Conservation (phyloP, 1,284 basidiomycete genomes). For the Leccinum griseonigrum region DNA sequence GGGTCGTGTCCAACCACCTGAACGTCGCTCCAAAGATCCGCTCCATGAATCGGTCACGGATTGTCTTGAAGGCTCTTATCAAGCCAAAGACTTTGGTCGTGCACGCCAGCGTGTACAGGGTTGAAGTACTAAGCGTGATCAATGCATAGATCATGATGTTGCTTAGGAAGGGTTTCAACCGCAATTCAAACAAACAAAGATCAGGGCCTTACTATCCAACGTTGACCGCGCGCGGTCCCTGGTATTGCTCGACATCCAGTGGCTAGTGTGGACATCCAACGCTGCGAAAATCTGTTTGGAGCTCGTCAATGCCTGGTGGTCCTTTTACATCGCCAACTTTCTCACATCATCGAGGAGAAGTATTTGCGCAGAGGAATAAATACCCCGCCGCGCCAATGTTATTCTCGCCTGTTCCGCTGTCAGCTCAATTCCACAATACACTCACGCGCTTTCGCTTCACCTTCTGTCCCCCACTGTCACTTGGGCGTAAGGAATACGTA, state of each 20-base stretch:
- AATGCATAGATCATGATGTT: conserved; percentile 3
- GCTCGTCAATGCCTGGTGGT: conserved; percentile 28
- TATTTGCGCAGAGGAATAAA: conserved; percentile 38
- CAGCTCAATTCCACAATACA: background rate
- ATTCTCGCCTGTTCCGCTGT: conserved; percentile 33
- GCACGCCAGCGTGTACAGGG: conserved; percentile 2
- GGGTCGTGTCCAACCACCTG: conserved; percentile 49
- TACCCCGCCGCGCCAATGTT: conserved; percentile 39
- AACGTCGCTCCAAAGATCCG: conserved; percentile 57
- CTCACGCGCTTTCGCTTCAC: background rate
- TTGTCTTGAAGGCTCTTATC: conserved; percentile 53
- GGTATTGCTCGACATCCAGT: conserved; percentile 62
- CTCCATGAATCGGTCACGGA: conserved; percentile 57
- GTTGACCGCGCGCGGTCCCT: conserved; percentile 30
- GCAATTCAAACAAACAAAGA: background rate
- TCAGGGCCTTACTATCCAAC: conserved; percentile 29
- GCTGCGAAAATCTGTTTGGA: conserved; percentile 26
- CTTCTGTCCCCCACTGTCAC: conserved; percentile 12
- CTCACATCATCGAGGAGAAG: conserved; percentile 41
- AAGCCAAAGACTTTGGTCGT: conserved; percentile 37
- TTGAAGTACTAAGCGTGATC: background rate
- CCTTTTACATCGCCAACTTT: background rate
- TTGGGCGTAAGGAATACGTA: background rate
- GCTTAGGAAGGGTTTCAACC: background rate
- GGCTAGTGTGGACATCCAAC: conserved; percentile 54